These are phyloP conservation scores for Sanghuangporus sanghuang DNA, from an alignment of 1,284 basidiomycete species.

Conservation along the genomic window DNA sequence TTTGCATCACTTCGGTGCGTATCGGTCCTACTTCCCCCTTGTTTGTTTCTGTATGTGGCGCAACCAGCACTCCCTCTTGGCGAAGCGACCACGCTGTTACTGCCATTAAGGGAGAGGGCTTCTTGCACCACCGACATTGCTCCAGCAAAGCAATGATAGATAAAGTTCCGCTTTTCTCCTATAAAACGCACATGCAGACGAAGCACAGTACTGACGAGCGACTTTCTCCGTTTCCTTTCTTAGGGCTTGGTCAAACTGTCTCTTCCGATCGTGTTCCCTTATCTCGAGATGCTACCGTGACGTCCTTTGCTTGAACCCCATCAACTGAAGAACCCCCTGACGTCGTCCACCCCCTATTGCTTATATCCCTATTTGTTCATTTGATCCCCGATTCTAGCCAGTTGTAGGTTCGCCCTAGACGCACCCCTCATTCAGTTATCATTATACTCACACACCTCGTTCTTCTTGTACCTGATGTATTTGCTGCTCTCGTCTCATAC, in stretches of 20 bases:
- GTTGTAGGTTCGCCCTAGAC: background rate
- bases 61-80: background rate
- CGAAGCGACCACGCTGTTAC: background rate
- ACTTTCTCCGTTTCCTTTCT: background rate
- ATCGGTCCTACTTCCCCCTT: constrained; percentile 4
- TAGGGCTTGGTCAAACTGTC: background rate
- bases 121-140: background rate
- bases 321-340: background rate
- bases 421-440: background rate
- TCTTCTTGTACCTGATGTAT: background rate
- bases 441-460: background rate
- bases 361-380: background rate
- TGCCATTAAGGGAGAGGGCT: background rate
- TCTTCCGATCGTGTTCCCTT: background rate
- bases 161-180: background rate
- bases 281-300: background rate
- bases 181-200: background rate
- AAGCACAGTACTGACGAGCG: background rate
- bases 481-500: background rate
- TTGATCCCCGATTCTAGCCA: background rate
- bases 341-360: background rate
- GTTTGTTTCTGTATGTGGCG: background rate
- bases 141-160: background rate
- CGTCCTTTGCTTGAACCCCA: background rate
- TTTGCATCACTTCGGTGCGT: constrained; percentile 1